Evolutionary conservation across 495 filamentous ascomycete genomes (phyloP).

Genomic region (Daldinia childiae): DNA sequence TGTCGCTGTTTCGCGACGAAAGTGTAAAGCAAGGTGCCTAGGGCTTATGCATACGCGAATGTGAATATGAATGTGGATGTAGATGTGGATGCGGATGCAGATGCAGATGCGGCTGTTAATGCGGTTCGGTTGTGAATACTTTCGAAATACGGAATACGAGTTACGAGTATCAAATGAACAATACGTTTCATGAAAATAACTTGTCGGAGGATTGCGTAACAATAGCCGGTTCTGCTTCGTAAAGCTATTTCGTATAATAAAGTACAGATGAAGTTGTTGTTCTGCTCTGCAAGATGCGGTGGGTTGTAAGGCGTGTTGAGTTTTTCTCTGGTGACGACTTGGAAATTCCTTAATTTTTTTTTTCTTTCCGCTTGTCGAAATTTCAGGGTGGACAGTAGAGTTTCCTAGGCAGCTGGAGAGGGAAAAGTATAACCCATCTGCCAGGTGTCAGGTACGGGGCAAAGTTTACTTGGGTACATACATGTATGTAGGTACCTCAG

Average conservation of each 20-base stretch:
- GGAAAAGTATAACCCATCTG: constrained; percentile 5
- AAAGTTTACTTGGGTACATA: no score
- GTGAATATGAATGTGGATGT: constrained; percentile 13
- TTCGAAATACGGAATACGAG: constrained; percentile 8
- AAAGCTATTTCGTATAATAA: constrained; percentile 10
- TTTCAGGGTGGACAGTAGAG: constrained; percentile 37
- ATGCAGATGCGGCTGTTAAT: constrained; percentile 1
- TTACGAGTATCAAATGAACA: constrained; percentile 13
- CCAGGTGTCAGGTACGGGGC: background rate
- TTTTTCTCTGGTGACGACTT: constrained; percentile 34
- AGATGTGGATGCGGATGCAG: constrained; percentile 1
- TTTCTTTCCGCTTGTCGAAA: constrained; percentile 29
- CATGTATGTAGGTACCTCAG: background rate
- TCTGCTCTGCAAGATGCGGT: constrained; percentile 24
- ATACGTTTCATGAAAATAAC: constrained; percentile 25
- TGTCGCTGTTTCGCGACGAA: constrained; percentile 2
- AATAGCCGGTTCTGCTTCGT: constrained; percentile 18
- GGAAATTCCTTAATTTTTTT: constrained; percentile 35
- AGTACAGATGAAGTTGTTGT: constrained; percentile 1
- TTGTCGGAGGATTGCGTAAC: constrained; percentile 19
- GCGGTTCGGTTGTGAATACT: constrained; percentile 1
- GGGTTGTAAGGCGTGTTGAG: constrained; percentile 15
- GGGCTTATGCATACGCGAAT: constrained; percentile 24
- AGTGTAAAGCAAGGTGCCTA: background rate
- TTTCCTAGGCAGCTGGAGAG: constrained; percentile 19